phyloP scores from a whole-genome alignment of 176 grass and related monocot species.

The Phyllostachys edulis region DNA sequence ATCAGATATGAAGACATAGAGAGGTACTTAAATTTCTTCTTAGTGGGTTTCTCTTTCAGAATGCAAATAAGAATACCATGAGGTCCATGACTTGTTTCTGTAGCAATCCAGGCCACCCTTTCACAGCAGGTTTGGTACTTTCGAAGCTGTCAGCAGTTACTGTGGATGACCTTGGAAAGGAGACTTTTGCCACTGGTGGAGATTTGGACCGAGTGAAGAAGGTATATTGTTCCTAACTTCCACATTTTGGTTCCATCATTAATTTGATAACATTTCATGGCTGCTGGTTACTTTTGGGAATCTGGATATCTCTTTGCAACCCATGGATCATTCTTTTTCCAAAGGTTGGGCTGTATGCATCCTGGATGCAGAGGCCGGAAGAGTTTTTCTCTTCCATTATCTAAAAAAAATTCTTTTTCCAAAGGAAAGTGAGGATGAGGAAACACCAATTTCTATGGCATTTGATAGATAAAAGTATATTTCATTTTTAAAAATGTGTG shows the following conservation, averaged over 20 bases:
- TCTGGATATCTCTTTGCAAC: conserved; percentile 3
- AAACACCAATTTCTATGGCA: conserved; percentile 1
- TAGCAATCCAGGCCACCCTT: conserved; percentile 98
- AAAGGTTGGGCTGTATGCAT: too few relatives aligned
- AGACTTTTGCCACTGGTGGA: conserved; percentile 90
- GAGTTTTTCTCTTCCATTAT: too few relatives aligned
- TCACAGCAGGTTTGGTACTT: conserved; percentile 81
- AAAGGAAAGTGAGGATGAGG: conserved; percentile 8
- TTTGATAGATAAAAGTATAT: background rate
- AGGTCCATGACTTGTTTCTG: conserved; percentile 38
- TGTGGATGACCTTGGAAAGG: conserved; percentile 81
- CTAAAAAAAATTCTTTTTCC: too few relatives aligned
- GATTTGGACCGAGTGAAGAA: conserved; percentile 85
- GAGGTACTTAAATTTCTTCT: conserved; percentile 63
- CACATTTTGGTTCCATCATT: background rate
- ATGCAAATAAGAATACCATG: conserved; percentile 25
- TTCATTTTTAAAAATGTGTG: background rate
- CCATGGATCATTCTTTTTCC: background rate
- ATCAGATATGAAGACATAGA: conserved; percentile 94
- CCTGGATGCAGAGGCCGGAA: too few relatives aligned
- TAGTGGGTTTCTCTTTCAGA: conserved; percentile 19
- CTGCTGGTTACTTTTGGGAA: conserved; percentile 13
- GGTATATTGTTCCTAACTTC: conserved; percentile 38
- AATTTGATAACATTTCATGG: conserved; percentile 20
- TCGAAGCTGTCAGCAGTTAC: conserved; percentile 88